These are phyloP conservation scores for Entophlyctis helioformis DNA, from an alignment of 192 early-diverging fungal species.

Conservation along the genomic window DNA sequence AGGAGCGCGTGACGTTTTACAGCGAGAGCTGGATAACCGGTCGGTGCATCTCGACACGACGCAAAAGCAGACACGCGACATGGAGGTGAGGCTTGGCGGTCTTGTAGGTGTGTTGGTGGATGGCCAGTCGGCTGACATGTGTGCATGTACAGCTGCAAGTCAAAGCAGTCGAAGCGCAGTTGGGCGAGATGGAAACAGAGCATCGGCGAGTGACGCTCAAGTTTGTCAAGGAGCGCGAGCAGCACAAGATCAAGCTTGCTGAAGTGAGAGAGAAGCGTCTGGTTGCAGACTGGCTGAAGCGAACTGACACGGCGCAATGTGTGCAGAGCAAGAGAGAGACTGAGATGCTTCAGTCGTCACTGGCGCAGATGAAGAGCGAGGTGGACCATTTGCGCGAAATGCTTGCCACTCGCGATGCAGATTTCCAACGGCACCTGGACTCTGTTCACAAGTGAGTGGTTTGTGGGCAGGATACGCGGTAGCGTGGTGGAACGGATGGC, in stretches of 20 bases:
- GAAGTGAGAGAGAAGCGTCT: slow-evolving; percentile 7
- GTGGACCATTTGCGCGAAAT: slow-evolving; percentile 4
- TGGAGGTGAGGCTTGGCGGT: background rate
- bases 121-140: background rate
- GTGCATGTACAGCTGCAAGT: slow-evolving; percentile 3
- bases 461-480: no score
- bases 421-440: slow-evolving; percentile 10
- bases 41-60: background rate
- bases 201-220: slow-evolving; percentile 11
- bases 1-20: background rate
- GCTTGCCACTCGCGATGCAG: slow-evolving; percentile 2
- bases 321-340: slow-evolving; percentile 12
- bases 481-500: no score
- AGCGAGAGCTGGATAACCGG: background rate
- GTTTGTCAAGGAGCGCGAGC: slow-evolving; percentile 31
- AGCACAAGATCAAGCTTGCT: slow-evolving; percentile 21
- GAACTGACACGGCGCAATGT: background rate
- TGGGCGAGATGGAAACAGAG: no score
- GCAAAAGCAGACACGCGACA: background rate
- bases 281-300: background rate
- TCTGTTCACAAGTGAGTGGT: no score
- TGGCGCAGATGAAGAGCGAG: slow-evolving; percentile 22
- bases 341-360: slow-evolving; percentile 13
- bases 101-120: background rate
- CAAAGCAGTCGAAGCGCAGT: no score